A percentile compares a stretch with the other conserved stretches of the same genome.
These are phyloP conservation scores for Plasmodium fragile DNA, from an alignment of 169 alveolate genomes.

Conservation along the genomic window DNA sequence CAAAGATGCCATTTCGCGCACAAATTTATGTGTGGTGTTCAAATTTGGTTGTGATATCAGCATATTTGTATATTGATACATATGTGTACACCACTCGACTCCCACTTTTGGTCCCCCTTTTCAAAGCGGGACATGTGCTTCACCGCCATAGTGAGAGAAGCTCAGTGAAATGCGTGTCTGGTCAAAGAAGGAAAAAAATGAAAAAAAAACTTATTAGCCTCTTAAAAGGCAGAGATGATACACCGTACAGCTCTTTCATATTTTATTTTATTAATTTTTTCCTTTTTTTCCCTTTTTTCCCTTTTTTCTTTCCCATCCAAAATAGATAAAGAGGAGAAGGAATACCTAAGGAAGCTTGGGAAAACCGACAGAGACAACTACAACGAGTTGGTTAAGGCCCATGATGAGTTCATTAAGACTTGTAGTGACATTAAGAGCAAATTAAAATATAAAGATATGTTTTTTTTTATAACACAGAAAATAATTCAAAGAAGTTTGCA, in stretches of 20 bases:
- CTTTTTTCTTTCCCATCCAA: background rate
- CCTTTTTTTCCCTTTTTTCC: slow-evolving; percentile 10
- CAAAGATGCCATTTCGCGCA: background rate
- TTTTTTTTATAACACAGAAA: slow-evolving; percentile 75
- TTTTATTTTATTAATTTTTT: background rate
- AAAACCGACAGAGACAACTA: slow-evolving; percentile 31
- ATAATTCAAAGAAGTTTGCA: slow-evolving; percentile 60
- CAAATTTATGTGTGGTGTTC: background rate
- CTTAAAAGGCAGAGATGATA: background rate
- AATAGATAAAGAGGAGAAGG: slow-evolving; percentile 63
- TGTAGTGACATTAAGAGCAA: slow-evolving; percentile 62
- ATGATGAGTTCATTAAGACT: slow-evolving; percentile 43
- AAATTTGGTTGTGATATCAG: background rate
- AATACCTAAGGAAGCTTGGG: slow-evolving; percentile 46
- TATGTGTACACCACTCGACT: background rate
- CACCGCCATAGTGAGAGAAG: background rate
- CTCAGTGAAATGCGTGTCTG: background rate
- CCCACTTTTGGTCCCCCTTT: background rate
- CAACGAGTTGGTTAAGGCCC: slow-evolving; percentile 60
- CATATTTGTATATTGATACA: background rate
- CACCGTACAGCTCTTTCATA: background rate
- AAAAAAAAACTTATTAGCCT: background rate
- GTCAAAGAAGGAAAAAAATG: background rate
- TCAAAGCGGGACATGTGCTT: background rate
- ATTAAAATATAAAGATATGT: slow-evolving; percentile 73